Evolutionary conservation across 257 asterid species (phyloP).

Genomic region (Fraxinus excelsior): DNA sequence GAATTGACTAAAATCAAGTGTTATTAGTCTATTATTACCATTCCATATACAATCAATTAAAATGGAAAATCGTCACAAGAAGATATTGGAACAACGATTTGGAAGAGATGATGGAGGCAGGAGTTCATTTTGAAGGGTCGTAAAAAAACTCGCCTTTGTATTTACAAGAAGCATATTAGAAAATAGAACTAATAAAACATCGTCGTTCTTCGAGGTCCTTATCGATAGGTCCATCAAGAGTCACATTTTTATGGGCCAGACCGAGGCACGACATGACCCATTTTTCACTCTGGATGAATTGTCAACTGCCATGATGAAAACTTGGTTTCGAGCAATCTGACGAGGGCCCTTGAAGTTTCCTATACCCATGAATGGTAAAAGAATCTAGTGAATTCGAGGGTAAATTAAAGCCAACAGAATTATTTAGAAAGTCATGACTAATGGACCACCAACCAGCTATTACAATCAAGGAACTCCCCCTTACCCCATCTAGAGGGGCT

Average conservation of each 20-base stretch:
- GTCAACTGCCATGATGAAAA: neutral
- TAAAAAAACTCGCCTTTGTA: too few relatives aligned
- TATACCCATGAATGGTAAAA: neutral
- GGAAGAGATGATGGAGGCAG: too few relatives aligned
- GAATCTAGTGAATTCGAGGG: neutral
- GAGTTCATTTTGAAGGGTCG: too few relatives aligned
- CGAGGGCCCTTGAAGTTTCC: neutral
- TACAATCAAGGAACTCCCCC: neutral
- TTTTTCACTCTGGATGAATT: neutral
- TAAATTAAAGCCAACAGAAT: neutral
- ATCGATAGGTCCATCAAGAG: neutral
- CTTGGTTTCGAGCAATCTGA: neutral
- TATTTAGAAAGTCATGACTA: neutral
- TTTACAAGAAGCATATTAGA: too few relatives aligned
- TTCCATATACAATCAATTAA: too few relatives aligned
- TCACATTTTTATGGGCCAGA: neutral
- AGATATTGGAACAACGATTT: too few relatives aligned
- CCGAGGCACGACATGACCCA: neutral
- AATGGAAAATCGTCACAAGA: too few relatives aligned
- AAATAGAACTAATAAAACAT: neutral
- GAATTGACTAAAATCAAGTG: too few relatives aligned
- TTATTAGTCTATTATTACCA: too few relatives aligned
- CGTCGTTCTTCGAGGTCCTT: neutral
- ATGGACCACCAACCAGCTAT: neutral
- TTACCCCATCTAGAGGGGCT: too few relatives aligned